phyloP scores from a whole-genome alignment of 257 asterid species.

The Solanum gracilifrons region DNA sequence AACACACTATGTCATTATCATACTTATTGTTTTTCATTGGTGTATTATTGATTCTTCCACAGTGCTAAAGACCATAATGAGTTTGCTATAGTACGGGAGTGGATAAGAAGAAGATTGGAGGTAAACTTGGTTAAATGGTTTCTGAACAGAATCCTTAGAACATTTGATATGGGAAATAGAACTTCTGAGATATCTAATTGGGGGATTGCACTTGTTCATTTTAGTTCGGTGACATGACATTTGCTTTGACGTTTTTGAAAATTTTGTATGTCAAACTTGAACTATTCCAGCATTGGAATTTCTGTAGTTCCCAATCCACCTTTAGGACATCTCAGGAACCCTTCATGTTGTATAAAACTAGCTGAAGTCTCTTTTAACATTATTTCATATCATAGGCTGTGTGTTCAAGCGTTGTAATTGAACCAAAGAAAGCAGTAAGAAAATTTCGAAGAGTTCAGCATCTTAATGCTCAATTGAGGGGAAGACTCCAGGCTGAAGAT shows the following conservation, averaged over 20 bases:
- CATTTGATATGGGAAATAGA: background rate
- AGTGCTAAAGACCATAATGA: conserved; percentile 88
- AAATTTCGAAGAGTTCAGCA: conserved; percentile 85
- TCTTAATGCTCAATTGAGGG: conserved; percentile 76
- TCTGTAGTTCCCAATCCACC: background rate
- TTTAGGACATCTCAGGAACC: background rate
- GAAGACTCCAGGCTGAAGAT: conserved; percentile 58
- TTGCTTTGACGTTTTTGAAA: background rate
- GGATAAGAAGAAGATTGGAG: conserved; percentile 66
- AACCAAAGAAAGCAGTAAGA: conserved; percentile 74
- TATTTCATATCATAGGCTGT: conserved; percentile 34
- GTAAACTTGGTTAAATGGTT: conserved; percentile 31
- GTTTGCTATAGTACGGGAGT: conserved; percentile 80
- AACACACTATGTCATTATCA: background rate
- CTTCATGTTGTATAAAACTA: background rate
- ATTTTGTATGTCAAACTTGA: background rate
- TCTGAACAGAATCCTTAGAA: background rate
- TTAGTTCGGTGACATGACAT: background rate
- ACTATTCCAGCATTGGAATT: background rate
- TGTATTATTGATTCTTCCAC: conserved; percentile 7
- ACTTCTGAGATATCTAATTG: background rate
- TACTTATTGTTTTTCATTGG: background rate
- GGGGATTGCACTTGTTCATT: background rate
- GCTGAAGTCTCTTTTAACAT: background rate
- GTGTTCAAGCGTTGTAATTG: conserved; percentile 46